Evolutionary conservation across 306 rosid species (phyloP).

Genomic region (Dalbergia cultrata): DNA sequence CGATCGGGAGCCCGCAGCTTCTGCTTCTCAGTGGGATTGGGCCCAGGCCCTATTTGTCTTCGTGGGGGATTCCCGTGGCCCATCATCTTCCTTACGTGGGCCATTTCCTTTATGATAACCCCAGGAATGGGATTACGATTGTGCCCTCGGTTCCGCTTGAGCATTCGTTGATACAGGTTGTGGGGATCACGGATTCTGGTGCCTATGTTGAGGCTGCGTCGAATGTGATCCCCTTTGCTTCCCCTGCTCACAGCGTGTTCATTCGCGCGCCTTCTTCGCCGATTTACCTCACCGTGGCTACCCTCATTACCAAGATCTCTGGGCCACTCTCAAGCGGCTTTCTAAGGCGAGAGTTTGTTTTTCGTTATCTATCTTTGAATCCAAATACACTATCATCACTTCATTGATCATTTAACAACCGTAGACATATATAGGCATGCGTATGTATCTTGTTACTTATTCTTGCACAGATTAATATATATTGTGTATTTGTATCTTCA

Average conservation of each 20-base stretch:
- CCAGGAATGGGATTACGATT: constrained; percentile 79
- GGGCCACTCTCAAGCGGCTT: constrained; percentile 77
- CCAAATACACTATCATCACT: too few species aligned
- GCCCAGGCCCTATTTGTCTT: constrained; percentile 73
- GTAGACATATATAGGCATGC: too few species aligned
- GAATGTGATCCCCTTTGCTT: constrained; percentile 67
- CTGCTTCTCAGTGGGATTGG: constrained; percentile 88
- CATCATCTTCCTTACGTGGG: constrained; percentile 84
- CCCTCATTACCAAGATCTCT: constrained; percentile 74
- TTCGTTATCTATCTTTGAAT: too few species aligned
- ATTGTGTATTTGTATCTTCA: too few species aligned
- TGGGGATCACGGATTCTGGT: constrained; percentile 80
- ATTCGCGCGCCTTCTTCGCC: constrained; percentile 61
- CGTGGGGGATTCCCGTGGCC: constrained; percentile 80
- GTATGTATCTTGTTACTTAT: too few species aligned
- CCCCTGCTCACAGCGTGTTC: constrained; percentile 61
- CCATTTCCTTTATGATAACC: constrained; percentile 82
- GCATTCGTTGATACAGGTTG: constrained; percentile 87
- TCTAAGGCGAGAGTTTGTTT: constrained; percentile 35
- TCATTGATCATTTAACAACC: too few species aligned
- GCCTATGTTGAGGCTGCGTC: constrained; percentile 89
- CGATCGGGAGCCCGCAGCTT: constrained; percentile 93
- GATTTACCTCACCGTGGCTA: constrained; percentile 73
- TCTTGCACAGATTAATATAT: too few species aligned
- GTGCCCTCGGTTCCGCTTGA: constrained; percentile 79